Percentiles rank a stretch among this genome's conserved stretches.
Evolutionary conservation across 2,329 filamentous ascomycete species (phyloP).

Genomic region (Ascochyta clinopodiicola): DNA sequence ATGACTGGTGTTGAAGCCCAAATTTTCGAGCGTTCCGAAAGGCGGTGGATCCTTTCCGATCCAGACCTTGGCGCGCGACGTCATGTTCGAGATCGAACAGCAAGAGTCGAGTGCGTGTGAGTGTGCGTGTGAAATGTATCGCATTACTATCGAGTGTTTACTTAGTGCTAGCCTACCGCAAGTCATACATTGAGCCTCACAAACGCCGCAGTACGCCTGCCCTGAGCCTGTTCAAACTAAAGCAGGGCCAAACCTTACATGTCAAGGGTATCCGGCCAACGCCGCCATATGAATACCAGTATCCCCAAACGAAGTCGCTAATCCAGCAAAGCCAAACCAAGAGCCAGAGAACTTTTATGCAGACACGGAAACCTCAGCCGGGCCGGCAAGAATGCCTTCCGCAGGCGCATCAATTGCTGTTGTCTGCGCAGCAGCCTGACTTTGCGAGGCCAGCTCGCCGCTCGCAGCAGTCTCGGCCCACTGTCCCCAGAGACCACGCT

Average conservation of each 20-base stretch:
- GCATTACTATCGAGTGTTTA: conserved; percentile 5
- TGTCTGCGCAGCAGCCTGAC: conserved; percentile 25
- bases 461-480: conserved; percentile 77
- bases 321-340: conserved; percentile 9
- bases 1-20: conserved; percentile 33
- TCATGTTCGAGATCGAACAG: conserved; percentile 24
- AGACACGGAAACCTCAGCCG: conserved; percentile 30
- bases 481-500: conserved; percentile 93
- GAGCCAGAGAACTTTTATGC: conserved; percentile 23
- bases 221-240: conserved; percentile 16
- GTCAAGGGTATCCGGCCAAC: conserved; percentile 45
- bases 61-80: conserved; percentile 30
- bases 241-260: conserved; percentile 29
- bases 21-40: conserved; percentile 38
- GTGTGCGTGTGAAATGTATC: background rate
- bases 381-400: conserved; percentile 29
- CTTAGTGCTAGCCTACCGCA: conserved; percentile 23
- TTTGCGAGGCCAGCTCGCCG: conserved; percentile 33
- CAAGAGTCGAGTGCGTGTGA: background rate
- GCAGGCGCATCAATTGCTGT: conserved; percentile 27
- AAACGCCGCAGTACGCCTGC: conserved; percentile 28
- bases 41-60: conserved; percentile 22
- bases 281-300: conserved; percentile 31
- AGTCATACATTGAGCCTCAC: conserved; percentile 11
- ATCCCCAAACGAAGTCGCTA: conserved; percentile 20